These are phyloP conservation scores for Phytopythium cucurbitacearum DNA, from an alignment of 352 stramenopile species.

Conservation along the genomic window DNA sequence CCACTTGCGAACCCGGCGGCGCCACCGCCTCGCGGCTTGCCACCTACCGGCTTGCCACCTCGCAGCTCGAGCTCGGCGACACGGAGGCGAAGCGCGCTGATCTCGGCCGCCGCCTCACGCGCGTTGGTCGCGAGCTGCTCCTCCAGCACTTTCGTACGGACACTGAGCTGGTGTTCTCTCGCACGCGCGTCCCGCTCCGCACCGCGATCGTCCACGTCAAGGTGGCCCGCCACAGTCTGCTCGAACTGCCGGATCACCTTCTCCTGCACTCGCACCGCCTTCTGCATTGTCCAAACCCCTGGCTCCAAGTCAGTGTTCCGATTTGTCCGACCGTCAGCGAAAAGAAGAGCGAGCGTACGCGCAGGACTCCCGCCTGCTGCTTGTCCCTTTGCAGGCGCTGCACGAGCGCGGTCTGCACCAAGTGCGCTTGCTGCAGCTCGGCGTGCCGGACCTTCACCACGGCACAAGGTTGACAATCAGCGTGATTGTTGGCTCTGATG, in stretches of 20 bases:
- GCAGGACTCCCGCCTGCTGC: slow-evolving; percentile 40
- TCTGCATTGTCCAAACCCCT: slow-evolving; percentile 17
- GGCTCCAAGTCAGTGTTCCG: not conserved
- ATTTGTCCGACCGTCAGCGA: not conserved
- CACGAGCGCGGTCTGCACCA: slow-evolving; percentile 57
- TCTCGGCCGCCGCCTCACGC: slow-evolving; percentile 48
- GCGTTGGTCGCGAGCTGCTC: slow-evolving; percentile 66
- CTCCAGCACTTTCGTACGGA: slow-evolving; percentile 65
- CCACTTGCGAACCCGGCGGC: too few relatives aligned
- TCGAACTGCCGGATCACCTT: slow-evolving; percentile 81
- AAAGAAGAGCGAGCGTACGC: slow-evolving; percentile 17
- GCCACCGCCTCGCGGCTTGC: not conserved
- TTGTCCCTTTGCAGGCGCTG: slow-evolving; percentile 71
- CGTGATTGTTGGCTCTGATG: too few relatives aligned
- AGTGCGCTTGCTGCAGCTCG: slow-evolving; percentile 69
- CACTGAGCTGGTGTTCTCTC: slow-evolving; percentile 18
- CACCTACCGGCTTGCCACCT: not conserved
- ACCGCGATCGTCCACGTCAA: too few relatives aligned
- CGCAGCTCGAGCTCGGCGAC: slow-evolving; percentile 58
- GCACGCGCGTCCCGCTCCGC: slow-evolving; percentile 6
- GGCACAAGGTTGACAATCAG: too few relatives aligned
- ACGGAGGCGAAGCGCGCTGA: slow-evolving; percentile 51
- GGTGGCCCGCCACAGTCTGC: slow-evolving; percentile 29
- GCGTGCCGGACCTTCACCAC: slow-evolving; percentile 23
- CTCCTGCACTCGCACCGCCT: slow-evolving; percentile 71